A percentile compares a stretch with the other conserved stretches of the same genome.
Evolutionary conservation across 2,329 filamentous ascomycete genomes (phyloP).

Genomic region (Salinomyces thailandicus): DNA sequence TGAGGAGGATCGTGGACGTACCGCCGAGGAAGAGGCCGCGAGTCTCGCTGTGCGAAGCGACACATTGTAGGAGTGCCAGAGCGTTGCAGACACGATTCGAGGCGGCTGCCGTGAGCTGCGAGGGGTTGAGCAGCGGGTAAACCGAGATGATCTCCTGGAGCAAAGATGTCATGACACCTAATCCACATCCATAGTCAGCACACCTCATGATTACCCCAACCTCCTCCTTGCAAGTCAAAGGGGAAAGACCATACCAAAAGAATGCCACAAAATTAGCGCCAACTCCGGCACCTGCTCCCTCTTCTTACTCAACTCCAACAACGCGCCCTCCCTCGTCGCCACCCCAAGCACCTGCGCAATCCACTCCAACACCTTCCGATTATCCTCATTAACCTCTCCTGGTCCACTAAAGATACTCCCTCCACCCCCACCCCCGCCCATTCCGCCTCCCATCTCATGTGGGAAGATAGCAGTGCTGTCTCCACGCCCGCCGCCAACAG

Average conservation of each 20-base stretch:
- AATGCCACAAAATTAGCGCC: conserved; percentile 94
- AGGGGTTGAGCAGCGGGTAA: conserved; percentile 91
- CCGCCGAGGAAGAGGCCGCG: conserved; percentile 86
- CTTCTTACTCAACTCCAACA: conserved; percentile 97
- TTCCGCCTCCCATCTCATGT: neutral
- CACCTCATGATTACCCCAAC: too few relatives aligned
- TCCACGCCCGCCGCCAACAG: neutral
- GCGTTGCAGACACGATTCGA: conserved; percentile 97
- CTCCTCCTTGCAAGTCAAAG: too few relatives aligned
- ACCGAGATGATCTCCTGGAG: conserved; percentile 98
- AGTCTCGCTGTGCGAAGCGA: conserved; percentile 94
- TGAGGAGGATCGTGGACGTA: conserved; percentile 36
- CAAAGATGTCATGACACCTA: conserved; percentile 80
- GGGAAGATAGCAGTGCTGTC: neutral
- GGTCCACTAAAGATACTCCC: conserved; percentile 2
- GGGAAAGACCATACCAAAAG: conserved; percentile 85
- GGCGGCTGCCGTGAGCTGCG: conserved; percentile 91
- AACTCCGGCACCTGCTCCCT: conserved; percentile 94
- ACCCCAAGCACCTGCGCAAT: conserved; percentile 87
- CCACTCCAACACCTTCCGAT: conserved; percentile 82
- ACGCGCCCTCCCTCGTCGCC: conserved; percentile 73
- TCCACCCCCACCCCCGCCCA: conserved; percentile 1
- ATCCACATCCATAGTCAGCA: too few relatives aligned
- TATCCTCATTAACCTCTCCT: conserved; percentile 55
- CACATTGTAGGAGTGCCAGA: conserved; percentile 87